phyloP scores from a whole-genome alignment of 2,329 filamentous ascomycete genomes.

The Phoma sp. region DNA sequence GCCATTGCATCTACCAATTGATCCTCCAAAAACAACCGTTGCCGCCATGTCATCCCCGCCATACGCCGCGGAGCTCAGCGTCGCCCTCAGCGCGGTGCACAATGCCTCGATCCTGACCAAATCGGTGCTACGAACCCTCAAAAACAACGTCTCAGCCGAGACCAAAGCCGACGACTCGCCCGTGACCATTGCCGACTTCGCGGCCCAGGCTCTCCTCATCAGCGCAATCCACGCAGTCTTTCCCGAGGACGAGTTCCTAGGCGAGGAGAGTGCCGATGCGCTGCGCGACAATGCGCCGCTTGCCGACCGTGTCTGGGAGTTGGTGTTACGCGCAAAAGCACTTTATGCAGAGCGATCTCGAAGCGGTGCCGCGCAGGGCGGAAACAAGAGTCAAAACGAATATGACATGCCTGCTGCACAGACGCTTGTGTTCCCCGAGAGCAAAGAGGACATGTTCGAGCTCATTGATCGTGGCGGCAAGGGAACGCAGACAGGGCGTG shows the following conservation, averaged over 20 bases:
- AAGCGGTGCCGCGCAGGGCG: conserved; percentile 29
- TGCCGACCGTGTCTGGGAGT: conserved; percentile 61
- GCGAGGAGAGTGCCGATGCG: conserved; percentile 64
- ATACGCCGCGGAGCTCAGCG: conserved; percentile 38
- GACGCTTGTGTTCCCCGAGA: conserved; percentile 45
- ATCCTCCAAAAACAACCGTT: conserved; percentile 3
- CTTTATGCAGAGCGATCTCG: conserved; percentile 32
- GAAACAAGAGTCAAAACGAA: neutral
- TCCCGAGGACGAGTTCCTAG: conserved; percentile 64
- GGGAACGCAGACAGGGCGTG: conserved; percentile 54
- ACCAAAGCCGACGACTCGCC: conserved; percentile 65
- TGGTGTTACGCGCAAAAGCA: conserved; percentile 52
- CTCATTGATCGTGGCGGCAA: conserved; percentile 67
- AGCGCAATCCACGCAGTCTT: conserved; percentile 60
- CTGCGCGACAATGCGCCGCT: conserved; percentile 58
- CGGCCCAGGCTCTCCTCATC: conserved; percentile 67
- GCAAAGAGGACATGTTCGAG: conserved; percentile 63
- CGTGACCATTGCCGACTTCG: conserved; percentile 69
- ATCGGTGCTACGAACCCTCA: conserved; percentile 55
- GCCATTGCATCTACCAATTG: conserved; percentile 10
- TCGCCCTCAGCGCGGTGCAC: conserved; percentile 55
- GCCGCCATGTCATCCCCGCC: conserved; percentile 12
- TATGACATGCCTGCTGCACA: conserved; percentile 5
- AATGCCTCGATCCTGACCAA: conserved; percentile 65
- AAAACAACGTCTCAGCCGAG: conserved; percentile 55